Base-by-base conservation (phyloP, 108 stramenopile species). In the Pseudonitzschia multiseries region DNA sequence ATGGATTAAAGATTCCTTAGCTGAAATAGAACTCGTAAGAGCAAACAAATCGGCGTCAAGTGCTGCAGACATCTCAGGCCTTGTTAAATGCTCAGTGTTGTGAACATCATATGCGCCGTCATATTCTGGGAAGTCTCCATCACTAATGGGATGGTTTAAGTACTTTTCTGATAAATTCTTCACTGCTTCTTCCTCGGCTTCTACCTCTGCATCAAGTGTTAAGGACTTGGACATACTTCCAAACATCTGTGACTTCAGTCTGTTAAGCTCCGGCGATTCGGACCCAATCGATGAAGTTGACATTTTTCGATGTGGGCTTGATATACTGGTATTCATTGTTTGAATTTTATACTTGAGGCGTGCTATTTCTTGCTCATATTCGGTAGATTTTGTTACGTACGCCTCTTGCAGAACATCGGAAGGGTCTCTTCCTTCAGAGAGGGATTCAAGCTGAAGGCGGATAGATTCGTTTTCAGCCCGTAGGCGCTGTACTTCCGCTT, bases 1-100 rank as follows among this genome's bases (percentile, higher is more conserved):
- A n/a, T 74, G 68, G 53, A 88, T 88, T 48, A 88, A 60, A 51
- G 80, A 82, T 69, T 88, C 84, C 69, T 88, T 88, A 15, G 79
- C 84, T 4, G 68, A 77, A 54, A 88, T 88, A 0, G 76, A 66
- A 13, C 24, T 72, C 4, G 87, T 77, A 21, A 88, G 65, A 36
- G 82, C 84, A 68, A 74, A 53, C 57, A 88, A 42, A 56, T 83
- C 77, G 17, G 78, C 76, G 24, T 80, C 74, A 22, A 86, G 52
- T 9, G 46, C 60, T 36, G 31, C 43, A 51, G 65, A 46, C 28
- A 22, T 18, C 20, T 26, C 65, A 33, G 36, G 24, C 0, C 57
- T 1, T 40, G 33, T 41, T 2, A 28, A 57, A 56, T 24, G 17
- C 14, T 24, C 54, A 17, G 36, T 0, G 24, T 56, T 14, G 12